Evolutionary conservation across 352 stramenopile species (phyloP).

Genomic region (Phytophthora pseudosyringae): DNA sequence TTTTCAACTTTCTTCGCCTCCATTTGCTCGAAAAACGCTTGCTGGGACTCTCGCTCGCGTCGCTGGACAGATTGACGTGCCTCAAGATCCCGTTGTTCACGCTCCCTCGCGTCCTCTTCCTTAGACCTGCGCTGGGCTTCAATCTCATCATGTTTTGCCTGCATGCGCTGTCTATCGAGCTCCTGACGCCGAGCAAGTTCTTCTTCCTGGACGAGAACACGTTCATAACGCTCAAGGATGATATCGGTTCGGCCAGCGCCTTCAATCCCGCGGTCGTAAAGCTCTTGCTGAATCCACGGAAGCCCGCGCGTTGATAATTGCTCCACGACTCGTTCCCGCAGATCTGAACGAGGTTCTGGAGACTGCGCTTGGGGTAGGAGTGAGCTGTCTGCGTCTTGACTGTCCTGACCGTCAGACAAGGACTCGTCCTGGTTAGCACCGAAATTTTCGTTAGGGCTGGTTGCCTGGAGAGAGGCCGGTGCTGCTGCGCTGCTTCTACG

Average conservation of each 20-base stretch:
- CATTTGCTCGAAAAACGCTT: constrained; percentile 68
- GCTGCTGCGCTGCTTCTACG: constrained; percentile 4
- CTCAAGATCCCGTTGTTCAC: constrained; percentile 46
- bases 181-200: constrained; percentile 11
- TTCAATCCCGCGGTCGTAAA: constrained; percentile 77
- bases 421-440: not conserved
- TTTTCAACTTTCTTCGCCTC: constrained; percentile 56
- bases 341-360: not conserved
- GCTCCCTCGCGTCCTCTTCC: constrained; percentile 50
- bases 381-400: not conserved
- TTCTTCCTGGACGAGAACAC: constrained; percentile 48
- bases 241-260: constrained; percentile 47
- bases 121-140: constrained; percentile 32
- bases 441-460: not conserved
- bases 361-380: not conserved
- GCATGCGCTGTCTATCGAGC: constrained; percentile 14
- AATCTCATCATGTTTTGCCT: constrained; percentile 39
- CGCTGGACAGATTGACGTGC: constrained; percentile 42
- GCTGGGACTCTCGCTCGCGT: constrained; percentile 52
- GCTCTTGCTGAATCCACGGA: constrained; percentile 83
- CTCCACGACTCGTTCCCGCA: constrained; percentile 31
- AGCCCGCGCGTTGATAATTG: constrained; percentile 49
- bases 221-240: constrained; percentile 57
- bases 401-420: not conserved
- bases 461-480: not conserved